These are phyloP conservation scores for Blastocrithidia nonstop DNA, from an alignment of 208 protist species.

Conservation along the genomic window DNA sequence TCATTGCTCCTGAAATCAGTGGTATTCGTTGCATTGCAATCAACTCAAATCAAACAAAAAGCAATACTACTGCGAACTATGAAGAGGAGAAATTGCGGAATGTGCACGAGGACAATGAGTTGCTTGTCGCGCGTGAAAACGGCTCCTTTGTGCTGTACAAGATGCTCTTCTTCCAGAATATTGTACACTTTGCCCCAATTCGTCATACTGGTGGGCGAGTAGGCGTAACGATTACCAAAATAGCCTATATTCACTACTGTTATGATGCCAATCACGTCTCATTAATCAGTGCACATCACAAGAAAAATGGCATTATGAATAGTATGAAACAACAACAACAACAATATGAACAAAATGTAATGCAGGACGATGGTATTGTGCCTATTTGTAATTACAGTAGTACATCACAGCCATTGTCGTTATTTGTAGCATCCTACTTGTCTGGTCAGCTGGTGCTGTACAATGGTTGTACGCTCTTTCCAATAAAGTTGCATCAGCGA, in stretches of 20 bases:
- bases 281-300: not conserved
- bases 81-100: not conserved
- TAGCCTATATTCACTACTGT: conserved; percentile 21
- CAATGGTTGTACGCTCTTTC: conserved; percentile 45
- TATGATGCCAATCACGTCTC: not conserved
- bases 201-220: conserved; percentile 57
- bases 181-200: conserved; percentile 57
- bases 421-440: conserved; percentile 52
- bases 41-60: no score
- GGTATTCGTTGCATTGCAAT: conserved; percentile 63
- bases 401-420: no score
- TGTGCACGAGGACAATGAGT: conserved; percentile 17
- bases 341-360: not conserved
- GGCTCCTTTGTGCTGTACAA: conserved; percentile 54
- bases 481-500: conserved; percentile 57
- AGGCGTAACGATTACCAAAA: conserved; percentile 48
- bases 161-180: conserved; percentile 54
- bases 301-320: no score
- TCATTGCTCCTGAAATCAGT: conserved; percentile 72
- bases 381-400: no score
- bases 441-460: conserved; percentile 75
- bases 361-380: no score
- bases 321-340: no score
- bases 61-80: not conserved
- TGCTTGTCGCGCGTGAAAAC: conserved; percentile 71